Evolutionary conservation across 805 yeast genomes (phyloP).

Genomic region (Starmera dryadoides): DNA sequence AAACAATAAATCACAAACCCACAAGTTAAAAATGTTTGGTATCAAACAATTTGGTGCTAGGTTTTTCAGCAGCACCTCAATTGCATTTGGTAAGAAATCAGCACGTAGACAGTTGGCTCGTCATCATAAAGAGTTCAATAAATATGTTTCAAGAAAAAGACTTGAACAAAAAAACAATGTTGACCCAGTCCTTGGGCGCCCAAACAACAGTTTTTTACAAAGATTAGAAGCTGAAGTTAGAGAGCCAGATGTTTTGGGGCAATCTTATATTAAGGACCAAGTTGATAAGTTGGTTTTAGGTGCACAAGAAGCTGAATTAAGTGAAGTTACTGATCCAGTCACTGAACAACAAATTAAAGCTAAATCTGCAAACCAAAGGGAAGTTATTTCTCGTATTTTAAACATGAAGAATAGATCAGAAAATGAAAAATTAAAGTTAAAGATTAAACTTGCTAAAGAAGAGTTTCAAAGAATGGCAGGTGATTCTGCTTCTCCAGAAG

Average conservation of each 20-base stretch:
- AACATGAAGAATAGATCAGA: conserved; percentile 64
- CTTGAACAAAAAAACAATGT: conserved; percentile 16
- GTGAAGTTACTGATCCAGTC: conserved; percentile 20
- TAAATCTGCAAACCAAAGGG: conserved; percentile 52
- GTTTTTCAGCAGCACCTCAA: conserved; percentile 6
- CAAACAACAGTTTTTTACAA: conserved; percentile 56
- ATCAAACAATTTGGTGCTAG: conserved; percentile 4
- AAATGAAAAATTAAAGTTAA: conserved; percentile 48
- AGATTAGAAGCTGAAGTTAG: conserved; percentile 60
- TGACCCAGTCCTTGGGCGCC: conserved; percentile 82
- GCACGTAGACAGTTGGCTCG: conserved; percentile 16
- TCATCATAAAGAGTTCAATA: conserved; percentile 19
- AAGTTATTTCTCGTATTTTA: conserved; percentile 63
- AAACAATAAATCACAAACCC: too few relatives aligned
- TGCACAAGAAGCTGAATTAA: conserved; percentile 56
- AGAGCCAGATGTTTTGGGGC: conserved; percentile 59
- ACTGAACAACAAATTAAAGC: conserved; percentile 20
- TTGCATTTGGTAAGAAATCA: conserved; percentile 12
- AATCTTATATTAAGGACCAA: conserved; percentile 52
- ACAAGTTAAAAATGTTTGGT: too few relatives aligned
- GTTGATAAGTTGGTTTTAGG: conserved; percentile 74
- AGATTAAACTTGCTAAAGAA: conserved; percentile 55
- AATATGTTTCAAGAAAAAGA: conserved; percentile 19
- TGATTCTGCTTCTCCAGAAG: conserved; percentile 93
- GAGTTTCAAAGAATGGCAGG: conserved; percentile 83